Base-by-base conservation (phyloP, 1,284 basidiomycete genomes). In the Ustilago nuda region DNA sequence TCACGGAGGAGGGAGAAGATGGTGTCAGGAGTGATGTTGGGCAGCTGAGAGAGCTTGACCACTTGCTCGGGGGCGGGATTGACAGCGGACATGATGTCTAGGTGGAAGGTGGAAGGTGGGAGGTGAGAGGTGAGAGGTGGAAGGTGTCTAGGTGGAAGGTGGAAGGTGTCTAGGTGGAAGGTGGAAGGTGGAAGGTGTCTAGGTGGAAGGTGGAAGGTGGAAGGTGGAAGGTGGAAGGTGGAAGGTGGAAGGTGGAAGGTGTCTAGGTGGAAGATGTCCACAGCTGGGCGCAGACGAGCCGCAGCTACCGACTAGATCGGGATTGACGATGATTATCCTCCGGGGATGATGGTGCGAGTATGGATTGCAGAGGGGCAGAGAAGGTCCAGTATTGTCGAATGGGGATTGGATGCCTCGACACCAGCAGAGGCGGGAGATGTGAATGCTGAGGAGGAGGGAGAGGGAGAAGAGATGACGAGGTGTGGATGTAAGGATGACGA, bases 1-100 rank as follows among this genome's bases (percentile, higher is more conserved):
- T 83, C 82, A 32, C 82, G 64, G 11, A 83, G 78, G 23, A 78
- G 66, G 27, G 76, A 68, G 27, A 81, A 78, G 72, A 79, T 78
- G 68, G 72, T 68, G 45, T 81, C 80, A 8, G 66, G 64, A 48
- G 68, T 66, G 66, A 80, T 73, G 64, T 58, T 65, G 61, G 63
- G 17, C 15, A 79, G 69, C 62, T 79, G 72, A 9, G 76, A 74
- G 57, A 79, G 73, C 70, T 70, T 76, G 46, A 51, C 69, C 39
- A 79, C 70, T 33, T 79, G 70, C 59, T 79, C 73, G 12, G 70
- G 63, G 3, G 69, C 48, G 41, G 60, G 67, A 23, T 66, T 61
- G 51, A 43, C 54, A 35, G 66, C 65, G 36, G 63, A 57, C 74
- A 76, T 76, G 63, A 13, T 61, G 56, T 15, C 27, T 35, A 45